phyloP scores from a whole-genome alignment of 2,329 filamentous ascomycete species.

The Xylariales sp. region DNA sequence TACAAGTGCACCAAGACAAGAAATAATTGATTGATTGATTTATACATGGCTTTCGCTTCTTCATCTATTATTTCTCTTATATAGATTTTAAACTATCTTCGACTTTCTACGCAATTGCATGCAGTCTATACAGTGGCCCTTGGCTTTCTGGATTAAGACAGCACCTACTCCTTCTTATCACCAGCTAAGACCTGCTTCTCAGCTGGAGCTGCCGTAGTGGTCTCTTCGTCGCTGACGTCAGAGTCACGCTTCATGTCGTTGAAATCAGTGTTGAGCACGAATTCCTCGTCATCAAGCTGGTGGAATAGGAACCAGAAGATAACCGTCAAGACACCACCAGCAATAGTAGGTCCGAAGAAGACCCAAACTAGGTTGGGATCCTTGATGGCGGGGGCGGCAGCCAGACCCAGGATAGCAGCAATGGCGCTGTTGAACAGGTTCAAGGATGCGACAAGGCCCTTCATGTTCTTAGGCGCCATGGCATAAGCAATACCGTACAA shows the following conservation, averaged over 20 bases:
- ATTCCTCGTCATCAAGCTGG: slow-evolving; percentile 48
- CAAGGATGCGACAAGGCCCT: slow-evolving; percentile 77
- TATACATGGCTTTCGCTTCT: slow-evolving; percentile 9
- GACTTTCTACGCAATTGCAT: neutral
- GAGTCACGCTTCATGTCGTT: slow-evolving; percentile 47
- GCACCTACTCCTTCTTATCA: slow-evolving; percentile 36
- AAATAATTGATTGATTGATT: neutral
- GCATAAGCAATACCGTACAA: slow-evolving; percentile 81
- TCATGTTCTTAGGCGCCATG: slow-evolving; percentile 84
- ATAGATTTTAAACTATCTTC: neutral
- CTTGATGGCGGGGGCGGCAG: slow-evolving; percentile 55
- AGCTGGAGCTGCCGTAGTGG: slow-evolving; percentile 45
- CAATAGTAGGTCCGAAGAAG: slow-evolving; percentile 48
- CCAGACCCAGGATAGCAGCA: slow-evolving; percentile 73
- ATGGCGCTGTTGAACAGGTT: slow-evolving; percentile 78
- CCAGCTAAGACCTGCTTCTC: slow-evolving; percentile 70
- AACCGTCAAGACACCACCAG: slow-evolving; percentile 43
- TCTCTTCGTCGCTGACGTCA: slow-evolving; percentile 46
- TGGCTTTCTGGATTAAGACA: neutral
- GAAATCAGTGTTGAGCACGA: slow-evolving; percentile 48
- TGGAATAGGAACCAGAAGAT: slow-evolving; percentile 48
- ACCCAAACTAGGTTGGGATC: slow-evolving; percentile 62
- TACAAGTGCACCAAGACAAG: neutral
- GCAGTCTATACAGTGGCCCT: slow-evolving; percentile 3
- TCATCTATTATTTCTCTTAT: slow-evolving; percentile 2